Conservation (phyloP, 352 stramenopile species). For the Detonula confervacea region DNA sequence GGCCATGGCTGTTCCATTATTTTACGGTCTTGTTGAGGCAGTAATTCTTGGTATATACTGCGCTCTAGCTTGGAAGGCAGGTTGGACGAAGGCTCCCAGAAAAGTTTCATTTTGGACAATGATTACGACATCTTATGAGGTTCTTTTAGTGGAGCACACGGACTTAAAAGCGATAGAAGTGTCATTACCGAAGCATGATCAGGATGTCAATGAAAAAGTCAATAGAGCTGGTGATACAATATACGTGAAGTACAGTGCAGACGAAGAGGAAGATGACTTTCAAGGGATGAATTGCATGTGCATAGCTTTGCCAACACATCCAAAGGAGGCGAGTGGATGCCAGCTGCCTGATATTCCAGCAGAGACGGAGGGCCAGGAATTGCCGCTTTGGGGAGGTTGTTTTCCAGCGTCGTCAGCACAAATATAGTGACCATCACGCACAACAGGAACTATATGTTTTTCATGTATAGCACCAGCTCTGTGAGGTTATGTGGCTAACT, state of each 20-base stretch:
- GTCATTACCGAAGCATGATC: constrained; percentile 46
- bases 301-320: constrained; percentile 34
- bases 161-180: constrained; percentile 51
- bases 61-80: constrained; percentile 76
- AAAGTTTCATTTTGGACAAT: constrained; percentile 58
- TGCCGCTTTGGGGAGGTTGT: too few relatives aligned
- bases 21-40: constrained; percentile 78
- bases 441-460: too few relatives aligned
- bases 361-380: too few relatives aligned
- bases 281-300: constrained; percentile 15
- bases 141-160: constrained; percentile 48
- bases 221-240: constrained; percentile 43
- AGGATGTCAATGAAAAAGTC: constrained; percentile 38
- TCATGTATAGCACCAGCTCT: too few relatives aligned
- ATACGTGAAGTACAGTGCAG: constrained; percentile 46
- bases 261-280: constrained; percentile 28
- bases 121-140: constrained; percentile 71
- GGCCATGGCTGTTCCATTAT: constrained; percentile 81
- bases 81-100: constrained; percentile 81
- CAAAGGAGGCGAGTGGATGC: constrained; percentile 45
- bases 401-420: too few relatives aligned
- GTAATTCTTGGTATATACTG: constrained; percentile 81
- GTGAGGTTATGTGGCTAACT: too few relatives aligned
- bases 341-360: constrained; percentile 26
- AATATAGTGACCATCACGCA: too few relatives aligned